Conservation (phyloP, 345 rosid species). For the Murraya koenigii region DNA sequence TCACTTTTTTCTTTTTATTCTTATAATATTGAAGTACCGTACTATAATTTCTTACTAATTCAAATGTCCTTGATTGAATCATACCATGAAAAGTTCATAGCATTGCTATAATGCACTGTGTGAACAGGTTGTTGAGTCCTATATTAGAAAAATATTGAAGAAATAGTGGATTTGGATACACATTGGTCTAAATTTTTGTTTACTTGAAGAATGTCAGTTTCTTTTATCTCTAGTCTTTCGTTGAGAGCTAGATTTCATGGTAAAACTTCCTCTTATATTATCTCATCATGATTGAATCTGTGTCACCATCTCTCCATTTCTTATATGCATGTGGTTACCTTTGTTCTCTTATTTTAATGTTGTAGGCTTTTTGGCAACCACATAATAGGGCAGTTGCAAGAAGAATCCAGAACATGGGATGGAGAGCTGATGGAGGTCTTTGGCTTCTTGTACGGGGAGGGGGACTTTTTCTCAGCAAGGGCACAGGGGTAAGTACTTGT, state of each 20-base stretch:
- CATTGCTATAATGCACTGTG: background rate
- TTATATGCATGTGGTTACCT: background rate
- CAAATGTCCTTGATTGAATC: background rate
- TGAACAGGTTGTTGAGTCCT: background rate
- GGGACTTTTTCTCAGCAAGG: constrained; percentile 96
- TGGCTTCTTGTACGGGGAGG: constrained; percentile 99
- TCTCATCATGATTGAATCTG: background rate
- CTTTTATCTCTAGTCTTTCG: background rate
- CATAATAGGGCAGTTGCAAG: constrained; percentile 96
- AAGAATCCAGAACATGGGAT: constrained; percentile 98
- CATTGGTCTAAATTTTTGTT: background rate
- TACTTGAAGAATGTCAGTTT: background rate
- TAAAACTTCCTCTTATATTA: background rate
- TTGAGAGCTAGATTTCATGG: background rate
- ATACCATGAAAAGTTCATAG: background rate
- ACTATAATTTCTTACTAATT: background rate
- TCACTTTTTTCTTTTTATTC: background rate
- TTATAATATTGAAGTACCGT: background rate
- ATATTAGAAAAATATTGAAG: background rate
- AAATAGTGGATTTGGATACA: background rate
- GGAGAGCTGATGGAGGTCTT: constrained; percentile 99
- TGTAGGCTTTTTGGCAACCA: constrained; percentile 94
- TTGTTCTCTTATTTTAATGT: background rate
- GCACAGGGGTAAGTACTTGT: constrained; percentile 67
- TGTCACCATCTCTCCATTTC: background rate